Base-by-base conservation (phyloP, 2,329 filamentous ascomycete genomes). In the Plenodomus biglobosus region DNA sequence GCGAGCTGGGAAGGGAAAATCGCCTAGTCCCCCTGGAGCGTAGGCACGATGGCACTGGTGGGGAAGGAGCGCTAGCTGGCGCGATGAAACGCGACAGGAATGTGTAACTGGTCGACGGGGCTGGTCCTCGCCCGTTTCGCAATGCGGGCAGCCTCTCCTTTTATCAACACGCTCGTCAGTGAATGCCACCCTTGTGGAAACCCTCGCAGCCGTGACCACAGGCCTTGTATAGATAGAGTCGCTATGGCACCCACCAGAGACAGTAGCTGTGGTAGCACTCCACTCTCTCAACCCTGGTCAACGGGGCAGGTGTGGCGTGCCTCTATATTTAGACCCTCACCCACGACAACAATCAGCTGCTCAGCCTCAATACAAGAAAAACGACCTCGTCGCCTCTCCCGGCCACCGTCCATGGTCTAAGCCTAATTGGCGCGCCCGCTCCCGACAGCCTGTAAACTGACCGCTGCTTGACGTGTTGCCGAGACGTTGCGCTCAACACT, bases 361-460 rank as follows among this genome's bases (percentile, higher is more conserved):
- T 62, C 62, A 66, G 62, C 62, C 62, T 64, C 61, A 62, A 53
- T 39, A 7, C 20, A 45, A n/a, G n/a, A 46, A 44, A 32, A 37
- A 34, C 51, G 32, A 38, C 47, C 16, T 18, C 39, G 24, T 52
- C 40, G 50, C 50, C 21, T 21, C 32, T 38, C 37, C 50, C 32
- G 44, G 34, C 8, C 40, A 39, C 20, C 37, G 38, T 8, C 27
- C 11, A 15, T 15, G 15, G 10, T 44, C 39, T 36, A 27, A 44
- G 15, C 46, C 43, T 16, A 27, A 41, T 38, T 2, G 21, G 37
- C 18, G 19, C 27, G 15, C 40, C 35, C 36, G 36, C 32, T 30
- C 47, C 37, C 38, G 18, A 43, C 18, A 17, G 10, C 1, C 8
- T 7, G 21, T 34, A 20, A 17, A 36, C 18, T 39, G 16, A 13